These are phyloP conservation scores for Clarireedia sp. DNA, from an alignment of 2,329 filamentous ascomycete species.

Conservation along the genomic window DNA sequence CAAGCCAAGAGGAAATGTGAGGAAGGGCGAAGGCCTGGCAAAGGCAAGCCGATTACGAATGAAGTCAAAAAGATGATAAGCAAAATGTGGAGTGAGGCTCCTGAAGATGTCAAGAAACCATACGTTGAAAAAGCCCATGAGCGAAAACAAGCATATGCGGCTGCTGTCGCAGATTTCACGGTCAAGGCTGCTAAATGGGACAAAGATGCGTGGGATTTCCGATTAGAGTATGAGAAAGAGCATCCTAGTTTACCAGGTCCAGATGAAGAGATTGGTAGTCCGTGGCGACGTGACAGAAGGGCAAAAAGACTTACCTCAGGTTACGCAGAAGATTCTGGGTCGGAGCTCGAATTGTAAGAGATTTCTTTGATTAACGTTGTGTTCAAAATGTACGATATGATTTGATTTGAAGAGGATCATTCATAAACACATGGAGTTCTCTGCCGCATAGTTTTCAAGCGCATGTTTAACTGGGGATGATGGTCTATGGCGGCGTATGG, in stretches of 20 bases:
- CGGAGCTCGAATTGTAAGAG: slow-evolving; percentile 20
- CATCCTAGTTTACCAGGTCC: slow-evolving; percentile 39
- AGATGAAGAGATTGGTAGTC: slow-evolving; percentile 26
- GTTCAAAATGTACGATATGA: slow-evolving; percentile 12
- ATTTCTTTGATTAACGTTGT: slow-evolving; percentile 6
- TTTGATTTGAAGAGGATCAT: slow-evolving; percentile 2
- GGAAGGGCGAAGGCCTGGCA: slow-evolving; percentile 55
- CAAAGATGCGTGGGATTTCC: slow-evolving; percentile 48
- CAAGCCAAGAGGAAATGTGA: slow-evolving; percentile 51
- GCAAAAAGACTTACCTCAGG: slow-evolving; percentile 28
- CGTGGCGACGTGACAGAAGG: slow-evolving; percentile 26
- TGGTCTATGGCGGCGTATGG: slow-evolving; percentile 9
- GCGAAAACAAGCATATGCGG: slow-evolving; percentile 59
- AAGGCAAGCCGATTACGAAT: slow-evolving; percentile 61
- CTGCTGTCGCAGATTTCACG: slow-evolving; percentile 51
- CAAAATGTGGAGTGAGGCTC: slow-evolving; percentile 80
- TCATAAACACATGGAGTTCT: slow-evolving; percentile 1
- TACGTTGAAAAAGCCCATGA: slow-evolving; percentile 67
- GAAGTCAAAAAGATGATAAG: slow-evolving; percentile 81
- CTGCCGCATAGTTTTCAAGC: slow-evolving; percentile 4
- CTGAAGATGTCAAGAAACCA: slow-evolving; percentile 62
- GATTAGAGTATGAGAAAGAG: slow-evolving; percentile 43
- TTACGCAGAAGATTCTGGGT: slow-evolving; percentile 28
- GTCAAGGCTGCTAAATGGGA: slow-evolving; percentile 66
- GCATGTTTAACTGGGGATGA: slow-evolving; percentile 2